These are phyloP conservation scores for Calonectria pauciramosa DNA, from an alignment of 2,329 filamentous ascomycete species.

Conservation along the genomic window DNA sequence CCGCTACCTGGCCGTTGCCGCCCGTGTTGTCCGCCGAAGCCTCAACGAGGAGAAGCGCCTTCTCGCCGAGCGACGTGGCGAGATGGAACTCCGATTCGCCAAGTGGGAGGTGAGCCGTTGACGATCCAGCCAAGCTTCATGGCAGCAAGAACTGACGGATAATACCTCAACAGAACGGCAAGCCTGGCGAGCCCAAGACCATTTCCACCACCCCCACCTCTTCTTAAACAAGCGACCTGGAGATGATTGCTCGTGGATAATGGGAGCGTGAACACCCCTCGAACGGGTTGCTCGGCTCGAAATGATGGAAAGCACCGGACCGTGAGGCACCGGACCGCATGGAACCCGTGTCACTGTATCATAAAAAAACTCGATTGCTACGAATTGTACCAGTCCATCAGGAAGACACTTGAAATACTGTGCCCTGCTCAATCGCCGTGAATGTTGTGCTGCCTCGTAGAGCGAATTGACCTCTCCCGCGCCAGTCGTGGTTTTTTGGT, in stretches of 20 bases:
- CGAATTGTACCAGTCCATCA: slow-evolving; percentile 46
- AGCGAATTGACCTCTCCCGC: slow-evolving; percentile 11
- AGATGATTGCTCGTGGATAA: slow-evolving; percentile 42
- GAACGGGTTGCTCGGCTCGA: slow-evolving; percentile 37
- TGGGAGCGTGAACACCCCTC: slow-evolving; percentile 34
- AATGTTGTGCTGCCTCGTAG: slow-evolving; percentile 9
- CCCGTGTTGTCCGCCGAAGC: slow-evolving; percentile 94
- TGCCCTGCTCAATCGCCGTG: slow-evolving; percentile 15
- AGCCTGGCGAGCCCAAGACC: slow-evolving; percentile 88
- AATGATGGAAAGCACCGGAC: slow-evolving; percentile 38
- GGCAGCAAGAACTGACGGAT: slow-evolving; percentile 42
- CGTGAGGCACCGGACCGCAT: slow-evolving; percentile 40
- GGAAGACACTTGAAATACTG: slow-evolving; percentile 32
- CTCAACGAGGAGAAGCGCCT: slow-evolving; percentile 96
- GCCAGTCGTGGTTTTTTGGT: slow-evolving; percentile 2
- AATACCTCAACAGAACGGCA: slow-evolving; percentile 82
- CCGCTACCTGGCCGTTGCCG: slow-evolving; percentile 96
- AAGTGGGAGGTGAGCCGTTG: slow-evolving; percentile 86
- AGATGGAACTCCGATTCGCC: slow-evolving; percentile 89
- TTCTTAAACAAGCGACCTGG: slow-evolving; percentile 47
- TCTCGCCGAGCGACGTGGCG: slow-evolving; percentile 87
- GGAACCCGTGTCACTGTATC: slow-evolving; percentile 49
- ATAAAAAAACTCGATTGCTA: slow-evolving; percentile 50
- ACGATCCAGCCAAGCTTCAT: slow-evolving; percentile 13
- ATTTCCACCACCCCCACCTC: slow-evolving; percentile 64